Conservation (phyloP, 257 asterid genomes). For the Misopates orontium region DNA sequence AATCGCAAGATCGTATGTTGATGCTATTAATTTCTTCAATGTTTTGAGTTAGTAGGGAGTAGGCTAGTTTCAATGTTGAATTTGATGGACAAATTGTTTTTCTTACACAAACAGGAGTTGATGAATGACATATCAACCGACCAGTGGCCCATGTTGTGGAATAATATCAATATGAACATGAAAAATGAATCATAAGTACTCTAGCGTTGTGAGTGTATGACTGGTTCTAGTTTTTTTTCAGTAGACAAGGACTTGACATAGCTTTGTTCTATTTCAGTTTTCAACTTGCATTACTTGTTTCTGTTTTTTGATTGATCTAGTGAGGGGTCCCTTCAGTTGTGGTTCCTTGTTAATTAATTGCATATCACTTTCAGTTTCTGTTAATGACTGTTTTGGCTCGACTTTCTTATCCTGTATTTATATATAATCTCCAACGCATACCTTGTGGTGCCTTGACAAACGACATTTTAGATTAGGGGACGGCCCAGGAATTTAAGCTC, state of each 20-base stretch:
- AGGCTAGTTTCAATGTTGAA: constrained; percentile 16
- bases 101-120: neutral
- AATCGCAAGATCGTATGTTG: no score
- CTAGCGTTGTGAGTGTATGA: neutral
- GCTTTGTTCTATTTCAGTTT: neutral
- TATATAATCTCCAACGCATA: no score
- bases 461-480: no score
- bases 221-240: neutral
- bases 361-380: no score
- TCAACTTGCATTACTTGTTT: neutral
- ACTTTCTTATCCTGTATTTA: no score
- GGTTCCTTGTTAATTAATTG: no score
- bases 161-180: neutral
- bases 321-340: no score
- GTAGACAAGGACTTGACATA: neutral
- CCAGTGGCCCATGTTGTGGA: constrained; percentile 17
- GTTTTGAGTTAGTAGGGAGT: no score
- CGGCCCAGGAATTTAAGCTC: no score
- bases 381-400: no score
- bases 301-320: neutral
- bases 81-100: constrained; percentile 14
- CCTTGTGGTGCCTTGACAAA: no score
- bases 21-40: no score
- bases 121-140: constrained; percentile 32
- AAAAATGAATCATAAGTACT: neutral